phyloP scores from a whole-genome alignment of 257 asterid species.

The Ligustrum vulgare region DNA sequence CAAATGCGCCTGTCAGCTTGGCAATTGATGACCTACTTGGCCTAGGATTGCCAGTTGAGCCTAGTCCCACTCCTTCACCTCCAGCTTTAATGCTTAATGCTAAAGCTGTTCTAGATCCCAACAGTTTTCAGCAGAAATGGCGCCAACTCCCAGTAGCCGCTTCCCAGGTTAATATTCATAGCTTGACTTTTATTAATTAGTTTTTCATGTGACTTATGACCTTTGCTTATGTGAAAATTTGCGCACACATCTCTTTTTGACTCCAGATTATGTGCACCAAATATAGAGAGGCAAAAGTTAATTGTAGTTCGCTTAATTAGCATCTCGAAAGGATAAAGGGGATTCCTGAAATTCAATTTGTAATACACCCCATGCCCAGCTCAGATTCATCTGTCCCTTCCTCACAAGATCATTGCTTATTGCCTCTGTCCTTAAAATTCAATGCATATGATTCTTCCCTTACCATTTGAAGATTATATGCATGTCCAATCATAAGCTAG shows the following conservation, averaged over 20 bases:
- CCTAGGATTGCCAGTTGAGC: conserved; percentile 61
- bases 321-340: neutral
- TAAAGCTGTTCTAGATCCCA: conserved; percentile 72
- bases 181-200: conserved; percentile 11
- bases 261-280: neutral
- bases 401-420: neutral
- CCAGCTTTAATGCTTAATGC: conserved; percentile 66
- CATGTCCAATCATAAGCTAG: neutral
- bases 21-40: conserved; percentile 93
- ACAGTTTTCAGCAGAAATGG: conserved; percentile 93
- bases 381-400: neutral
- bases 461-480: neutral
- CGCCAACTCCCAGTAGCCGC: conserved; percentile 71
- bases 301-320: neutral
- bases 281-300: neutral
- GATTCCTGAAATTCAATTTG: neutral
- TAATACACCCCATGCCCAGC: neutral
- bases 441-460: too few species aligned
- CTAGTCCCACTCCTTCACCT: conserved; percentile 50
- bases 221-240: neutral
- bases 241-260: neutral
- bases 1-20: conserved; percentile 42
- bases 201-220: neutral
- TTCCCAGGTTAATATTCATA: conserved; percentile 54
- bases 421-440: neutral